These are phyloP conservation scores for Metarhizium brunneum DNA, from an alignment of 2,329 filamentous ascomycete genomes.

Conservation along the genomic window DNA sequence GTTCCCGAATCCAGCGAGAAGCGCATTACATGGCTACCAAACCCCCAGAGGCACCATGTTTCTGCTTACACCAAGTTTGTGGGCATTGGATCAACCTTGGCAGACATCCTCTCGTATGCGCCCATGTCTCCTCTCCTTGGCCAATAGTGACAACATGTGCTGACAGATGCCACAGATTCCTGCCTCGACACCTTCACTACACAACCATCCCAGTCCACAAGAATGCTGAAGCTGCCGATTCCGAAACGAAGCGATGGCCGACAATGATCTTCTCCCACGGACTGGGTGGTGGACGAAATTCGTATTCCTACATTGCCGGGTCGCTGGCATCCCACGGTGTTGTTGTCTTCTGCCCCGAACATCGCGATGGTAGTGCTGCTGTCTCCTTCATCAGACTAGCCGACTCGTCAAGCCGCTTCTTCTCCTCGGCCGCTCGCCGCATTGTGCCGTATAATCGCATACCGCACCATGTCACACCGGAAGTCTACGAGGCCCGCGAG, in stretches of 20 bases:
- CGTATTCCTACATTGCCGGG: slow-evolving; percentile 75
- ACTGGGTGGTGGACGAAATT: slow-evolving; percentile 69
- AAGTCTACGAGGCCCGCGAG: slow-evolving; percentile 59
- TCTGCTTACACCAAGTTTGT: slow-evolving; percentile 70
- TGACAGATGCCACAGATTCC: slow-evolving; percentile 33
- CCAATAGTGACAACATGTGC: not conserved
- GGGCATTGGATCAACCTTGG: slow-evolving; percentile 50
- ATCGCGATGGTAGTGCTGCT: slow-evolving; percentile 72
- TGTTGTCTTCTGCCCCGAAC: slow-evolving; percentile 72
- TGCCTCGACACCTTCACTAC: slow-evolving; percentile 65
- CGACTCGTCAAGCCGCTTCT: slow-evolving; percentile 28
- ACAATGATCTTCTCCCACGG: slow-evolving; percentile 83
- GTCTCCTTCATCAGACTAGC: slow-evolving; percentile 62
- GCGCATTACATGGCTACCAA: slow-evolving; percentile 66
- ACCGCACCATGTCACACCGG: slow-evolving; percentile 53
- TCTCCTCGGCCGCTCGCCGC: slow-evolving; percentile 16
- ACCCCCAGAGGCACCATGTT: slow-evolving; percentile 65
- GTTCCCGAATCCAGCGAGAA: slow-evolving; percentile 41
- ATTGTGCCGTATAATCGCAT: slow-evolving; percentile 41
- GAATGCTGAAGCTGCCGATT: slow-evolving; percentile 54
- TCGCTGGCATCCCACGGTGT: slow-evolving; percentile 74
- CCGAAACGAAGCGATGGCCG: slow-evolving; percentile 55
- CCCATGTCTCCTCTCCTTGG: too few species aligned
- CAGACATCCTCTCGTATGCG: slow-evolving; percentile 51
- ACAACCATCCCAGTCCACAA: slow-evolving; percentile 63